Percentiles rank a stretch among this genome's conserved stretches.
Conservation (phyloP, 176 grass and related monocot species). For the Saccharum spontaneum region DNA sequence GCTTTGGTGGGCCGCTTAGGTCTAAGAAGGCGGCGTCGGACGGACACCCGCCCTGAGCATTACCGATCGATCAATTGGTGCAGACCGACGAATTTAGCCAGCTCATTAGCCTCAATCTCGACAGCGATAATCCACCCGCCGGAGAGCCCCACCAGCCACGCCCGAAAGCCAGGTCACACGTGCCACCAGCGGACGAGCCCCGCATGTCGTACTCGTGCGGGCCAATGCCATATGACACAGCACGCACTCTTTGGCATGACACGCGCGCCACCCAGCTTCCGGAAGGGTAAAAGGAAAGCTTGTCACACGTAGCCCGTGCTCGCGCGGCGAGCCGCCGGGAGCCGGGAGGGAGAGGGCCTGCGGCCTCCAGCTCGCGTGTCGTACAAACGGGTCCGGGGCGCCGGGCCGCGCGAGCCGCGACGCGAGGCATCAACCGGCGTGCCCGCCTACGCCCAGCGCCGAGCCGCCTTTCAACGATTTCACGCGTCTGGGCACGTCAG, state of each 20-base stretch:
- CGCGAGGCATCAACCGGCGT: background rate
- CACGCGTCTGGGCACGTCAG: conserved; percentile 6
- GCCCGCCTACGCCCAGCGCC: background rate
- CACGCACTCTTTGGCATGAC: background rate
- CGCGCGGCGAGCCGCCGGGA: too few species aligned
- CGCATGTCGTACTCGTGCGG: background rate
- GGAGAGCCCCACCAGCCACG: conserved; percentile 22
- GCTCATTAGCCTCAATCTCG: conserved; percentile 1
- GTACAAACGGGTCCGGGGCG: background rate
- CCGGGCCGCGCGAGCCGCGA: too few species aligned
- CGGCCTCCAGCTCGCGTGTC: background rate
- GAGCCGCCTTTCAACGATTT: background rate
- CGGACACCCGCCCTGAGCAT: too few species aligned
- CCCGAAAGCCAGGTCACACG: conserved; percentile 28
- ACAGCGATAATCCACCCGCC: conserved; percentile 37
- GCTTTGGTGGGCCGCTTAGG: too few species aligned
- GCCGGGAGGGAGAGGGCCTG: background rate
- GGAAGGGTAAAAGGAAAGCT: background rate
- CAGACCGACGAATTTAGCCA: background rate
- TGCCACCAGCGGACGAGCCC: background rate
- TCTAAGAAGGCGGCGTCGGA: too few species aligned
- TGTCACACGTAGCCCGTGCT: background rate
- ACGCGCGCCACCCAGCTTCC: background rate
- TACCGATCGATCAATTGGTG: background rate
- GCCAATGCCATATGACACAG: background rate